Conservation (phyloP, 2,329 filamentous ascomycete genomes). For the Exophiala oligosperma region DNA sequence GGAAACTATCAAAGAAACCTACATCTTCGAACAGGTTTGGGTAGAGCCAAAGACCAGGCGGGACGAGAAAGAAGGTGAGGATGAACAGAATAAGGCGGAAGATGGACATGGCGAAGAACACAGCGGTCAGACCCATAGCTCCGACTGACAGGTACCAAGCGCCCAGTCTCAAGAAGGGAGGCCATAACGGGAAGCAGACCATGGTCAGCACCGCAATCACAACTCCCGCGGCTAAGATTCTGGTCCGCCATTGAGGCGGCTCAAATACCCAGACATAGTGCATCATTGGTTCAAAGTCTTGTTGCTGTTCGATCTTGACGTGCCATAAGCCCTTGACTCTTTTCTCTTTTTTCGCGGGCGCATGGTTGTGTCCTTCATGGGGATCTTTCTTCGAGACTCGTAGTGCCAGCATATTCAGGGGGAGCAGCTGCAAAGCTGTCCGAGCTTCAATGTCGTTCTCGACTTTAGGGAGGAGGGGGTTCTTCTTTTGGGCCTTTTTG, state of each 20-base stretch:
- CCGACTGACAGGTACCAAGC: conserved; percentile 98
- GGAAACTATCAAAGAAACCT: conserved; percentile 96
- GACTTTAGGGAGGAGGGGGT: conserved; percentile 82
- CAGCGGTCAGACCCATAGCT: conserved; percentile 80
- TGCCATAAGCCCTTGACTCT: conserved; percentile 95
- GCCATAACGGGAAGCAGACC: conserved; percentile 96
- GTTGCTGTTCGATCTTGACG: conserved; percentile 92
- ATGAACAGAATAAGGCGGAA: conserved; percentile 94
- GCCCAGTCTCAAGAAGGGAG: conserved; percentile 81
- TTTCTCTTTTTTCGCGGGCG: conserved; percentile 71
- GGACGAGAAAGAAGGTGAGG: conserved; percentile 78
- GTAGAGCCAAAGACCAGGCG: conserved; percentile 96
- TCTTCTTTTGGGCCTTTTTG: conserved; percentile 74
- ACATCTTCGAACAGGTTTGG: conserved; percentile 98
- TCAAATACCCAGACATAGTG: conserved; percentile 98
- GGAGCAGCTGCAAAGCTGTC: conserved; percentile 91
- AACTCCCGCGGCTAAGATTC: conserved; percentile 83
- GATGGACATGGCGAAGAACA: conserved; percentile 98
- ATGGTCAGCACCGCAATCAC: conserved; percentile 81
- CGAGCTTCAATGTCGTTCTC: conserved; percentile 86
- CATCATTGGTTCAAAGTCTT: conserved; percentile 69
- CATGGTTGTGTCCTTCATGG: conserved; percentile 71
- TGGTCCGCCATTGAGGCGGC: conserved; percentile 88
- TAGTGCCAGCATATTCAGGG: conserved; percentile 88
- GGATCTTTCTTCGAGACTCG: conserved; percentile 82